Base-by-base conservation (phyloP, 2,329 filamentous ascomycete species). In the Ophiosphaerella herpotricha region DNA sequence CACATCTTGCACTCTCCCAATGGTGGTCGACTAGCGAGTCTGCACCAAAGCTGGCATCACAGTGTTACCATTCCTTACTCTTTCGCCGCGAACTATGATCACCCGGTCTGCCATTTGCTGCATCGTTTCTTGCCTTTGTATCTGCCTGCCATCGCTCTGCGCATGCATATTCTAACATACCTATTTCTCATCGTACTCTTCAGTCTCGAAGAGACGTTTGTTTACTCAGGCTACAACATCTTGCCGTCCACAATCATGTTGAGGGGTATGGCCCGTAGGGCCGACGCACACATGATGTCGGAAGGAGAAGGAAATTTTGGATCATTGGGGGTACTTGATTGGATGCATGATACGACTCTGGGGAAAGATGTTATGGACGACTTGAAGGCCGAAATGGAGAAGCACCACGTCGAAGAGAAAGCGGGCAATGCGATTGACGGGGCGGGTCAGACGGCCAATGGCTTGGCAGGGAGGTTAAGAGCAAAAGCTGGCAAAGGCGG, bases 111-210 rank as follows among this genome's bases (percentile, higher is more conserved):
- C 1, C 81, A 87, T 40, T 73, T 90, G 6, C 71, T 90, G 1
- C 78, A 82, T 53, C 82, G 82, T 40, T 84, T 88, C 65, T 50
- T 88, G 1, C 88, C 88, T 0, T 72, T 85, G 6, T 88, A 88
- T 66, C 70, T 89, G 0, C 85, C 88, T 1, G 82, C 86, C 1
- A 73, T 85, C 16, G 57, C 82, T n/a, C 77, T 90, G 35, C 84
- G 85, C 7, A 85, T 86, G 32, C 88, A 91, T 68, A 78, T 90
- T 4, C 77, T 91, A n/a, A 89, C 86, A 0, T 90, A 87, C 74
- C 80, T 89, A 48, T 63, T 89, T 9, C 82, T 89, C 55, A 76
- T 85, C 13, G 78, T 80, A 0, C 66, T 90, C 23, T 81, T 82
- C 54, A 88, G 86, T 2, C 64, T 85, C 0, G 85, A 90, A 57